Base-by-base conservation (phyloP, 148 eudicot genomes). In the Arctostaphylos glauca region DNA sequence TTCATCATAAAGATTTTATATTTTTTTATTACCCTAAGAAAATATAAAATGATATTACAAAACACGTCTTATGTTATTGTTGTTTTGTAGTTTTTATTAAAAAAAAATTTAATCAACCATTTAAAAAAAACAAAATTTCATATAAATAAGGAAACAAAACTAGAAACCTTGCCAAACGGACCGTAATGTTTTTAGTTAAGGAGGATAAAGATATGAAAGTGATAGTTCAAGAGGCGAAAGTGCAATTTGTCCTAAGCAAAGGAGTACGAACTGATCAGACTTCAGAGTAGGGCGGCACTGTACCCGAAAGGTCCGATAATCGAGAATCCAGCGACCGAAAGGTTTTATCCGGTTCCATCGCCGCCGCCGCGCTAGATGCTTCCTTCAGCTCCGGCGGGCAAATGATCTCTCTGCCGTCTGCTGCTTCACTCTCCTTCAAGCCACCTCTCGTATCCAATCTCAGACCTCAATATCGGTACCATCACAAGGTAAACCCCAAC, bases 331-430 rank as follows among this genome's bases (percentile, higher is more conserved):
- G 68, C 15, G 18, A n/a, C 38, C 38, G 38, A 48, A 10, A 31
- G 68, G 31, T 78, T 43, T 46, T 9, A 55, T 5, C 38, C 46
- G 13, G 14, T 21, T 31, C 46, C 83, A 25, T 9, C 81, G 56
- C 55, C 85, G 82, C 49, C 80, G 76, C 82, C 82, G 55, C 15
- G 60, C 73, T 71, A 50, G 87, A 60, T 74, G 82, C 58, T 2
- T 6, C 74, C 74, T 19, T 67, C 64, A 19, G 9, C 78, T 43
- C 75, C 25, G 46, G 48, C 78, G 9, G 55, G 2, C 73, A 38
- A 52, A 86, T 87, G 86, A 72, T 68, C 31, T 64, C 86, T 80
- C 84, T 88, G 9, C 54, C 59, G n/a, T 54, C 81, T 49, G 74
- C 85, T 38, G 23, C 76, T 49, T 58, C 49, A 7, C 78, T 83